Conservation (phyloP, 2,329 filamentous ascomycete genomes). For the Rhinocladiella similis region DNA sequence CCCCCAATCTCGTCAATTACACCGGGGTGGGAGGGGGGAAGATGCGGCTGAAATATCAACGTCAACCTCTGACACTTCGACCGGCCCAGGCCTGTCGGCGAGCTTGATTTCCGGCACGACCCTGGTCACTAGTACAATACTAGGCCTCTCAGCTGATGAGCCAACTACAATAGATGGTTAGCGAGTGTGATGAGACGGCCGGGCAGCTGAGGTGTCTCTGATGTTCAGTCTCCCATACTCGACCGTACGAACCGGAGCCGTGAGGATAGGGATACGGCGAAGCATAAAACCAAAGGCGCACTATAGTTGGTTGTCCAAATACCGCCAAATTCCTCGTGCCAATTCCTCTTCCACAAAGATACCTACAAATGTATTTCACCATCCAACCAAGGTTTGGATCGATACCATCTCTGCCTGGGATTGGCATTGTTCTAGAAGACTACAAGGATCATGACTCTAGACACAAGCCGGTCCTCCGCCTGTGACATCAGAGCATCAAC, state of each 20-base stretch:
- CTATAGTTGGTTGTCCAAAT: too few species aligned
- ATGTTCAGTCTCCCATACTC: too few species aligned
- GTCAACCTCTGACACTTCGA: neutral
- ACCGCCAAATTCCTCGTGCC: too few species aligned
- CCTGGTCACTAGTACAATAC: neutral
- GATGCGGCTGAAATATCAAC: slow-evolving; percentile 1
- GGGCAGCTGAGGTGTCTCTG: too few species aligned
- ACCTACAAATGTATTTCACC: too few species aligned
- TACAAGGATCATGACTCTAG: too few species aligned
- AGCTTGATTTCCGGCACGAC: neutral
- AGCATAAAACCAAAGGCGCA: too few species aligned
- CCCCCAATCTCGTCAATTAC: neutral
- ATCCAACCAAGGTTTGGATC: neutral
- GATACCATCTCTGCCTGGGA: neutral
- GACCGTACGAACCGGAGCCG: too few species aligned
- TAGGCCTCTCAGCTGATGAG: neutral
- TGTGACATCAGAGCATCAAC: neutral
- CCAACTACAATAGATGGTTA: neutral
- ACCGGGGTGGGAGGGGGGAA: neutral
- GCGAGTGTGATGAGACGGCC: neutral
- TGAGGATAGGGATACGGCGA: too few species aligned
- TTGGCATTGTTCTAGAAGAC: neutral
- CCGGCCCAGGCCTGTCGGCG: neutral
- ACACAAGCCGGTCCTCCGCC: neutral
- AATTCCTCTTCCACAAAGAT: too few species aligned